Conservation (phyloP, 345 rosid genomes). For the Lenwebbia sp. region DNA sequence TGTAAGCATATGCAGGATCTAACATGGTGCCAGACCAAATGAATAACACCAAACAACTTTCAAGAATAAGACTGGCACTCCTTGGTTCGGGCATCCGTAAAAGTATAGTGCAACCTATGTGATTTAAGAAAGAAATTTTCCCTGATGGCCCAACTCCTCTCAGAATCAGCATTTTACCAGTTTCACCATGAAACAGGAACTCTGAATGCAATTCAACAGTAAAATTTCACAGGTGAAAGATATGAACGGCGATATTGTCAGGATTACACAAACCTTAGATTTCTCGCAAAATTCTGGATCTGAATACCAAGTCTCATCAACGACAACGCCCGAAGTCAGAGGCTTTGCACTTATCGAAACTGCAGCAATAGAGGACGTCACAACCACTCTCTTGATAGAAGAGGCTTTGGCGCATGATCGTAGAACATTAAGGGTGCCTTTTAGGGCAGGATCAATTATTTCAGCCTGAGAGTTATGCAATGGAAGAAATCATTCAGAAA, state of each 20-base stretch:
- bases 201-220: not conserved
- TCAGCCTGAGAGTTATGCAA: constrained; percentile 7
- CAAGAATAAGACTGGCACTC: not conserved
- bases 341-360: constrained; percentile 17
- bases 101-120: not conserved
- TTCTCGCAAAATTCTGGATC: constrained; percentile 17
- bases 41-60: not conserved
- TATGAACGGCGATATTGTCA: not conserved
- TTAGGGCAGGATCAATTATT: constrained; percentile 35
- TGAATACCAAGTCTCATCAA: constrained; percentile 45
- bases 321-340: constrained; percentile 11
- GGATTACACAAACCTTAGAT: constrained; percentile 5
- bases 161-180: not conserved
- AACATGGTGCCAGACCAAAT: not conserved
- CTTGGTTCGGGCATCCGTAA: not conserved
- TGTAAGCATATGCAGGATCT: not conserved
- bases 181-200: not conserved
- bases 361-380: constrained; percentile 39
- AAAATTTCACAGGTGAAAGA: not conserved
- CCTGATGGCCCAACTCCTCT: not conserved
- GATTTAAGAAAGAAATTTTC: not conserved
- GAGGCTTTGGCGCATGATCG: constrained; percentile 24
- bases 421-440: constrained; percentile 40
- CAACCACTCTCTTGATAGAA: constrained; percentile 32
- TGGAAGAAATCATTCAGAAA: not conserved